Evolutionary conservation across 202 grass and related monocot species (phyloP), one percentile per base, ranked within the genome.

Genomic region (Panicum virgatum): DNA sequence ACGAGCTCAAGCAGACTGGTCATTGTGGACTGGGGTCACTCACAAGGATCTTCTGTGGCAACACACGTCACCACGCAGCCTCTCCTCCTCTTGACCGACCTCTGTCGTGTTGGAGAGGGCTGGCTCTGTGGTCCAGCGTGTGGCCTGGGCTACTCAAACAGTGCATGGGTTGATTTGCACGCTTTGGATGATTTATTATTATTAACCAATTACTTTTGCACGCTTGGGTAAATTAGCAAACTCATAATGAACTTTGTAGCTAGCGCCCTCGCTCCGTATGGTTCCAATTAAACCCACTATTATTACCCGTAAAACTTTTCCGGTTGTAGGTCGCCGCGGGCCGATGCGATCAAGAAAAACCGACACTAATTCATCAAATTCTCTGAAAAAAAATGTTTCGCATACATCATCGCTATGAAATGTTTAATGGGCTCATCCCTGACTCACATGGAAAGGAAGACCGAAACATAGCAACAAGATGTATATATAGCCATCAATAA

Each of bases 31-130:
- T 54, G 48, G 56, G 56, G 56, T 59, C 56, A 27, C 23, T 5
- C 54, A 12, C 22, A 22, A 38, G 62, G 62, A 79, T 79, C 77
- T 67, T 79, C 62, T 66, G 32, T 9, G 47, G 20, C 60, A 68
- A 9, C n/a, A n/a, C 18, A 7, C 4, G 7, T n/a, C n/a, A 5
- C 46, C 42, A n/a, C n/a, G n/a, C n/a, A n/a, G n/a, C n/a, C n/a
- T n/a, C n/a, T n/a, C n/a, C n/a, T n/a, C n/a, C n/a, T n/a, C n/a
- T n/a, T n/a, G n/a, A n/a, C n/a, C n/a, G n/a, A n/a, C n/a, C n/a
- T n/a, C n/a, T n/a, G n/a, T n/a, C n/a, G n/a, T n/a, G n/a, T n/a
- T 4, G 32, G 32, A 32, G 3, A 30, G 29, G 32, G 32, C 32
- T 3, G 32, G 4, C 32, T 32, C 32, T 32, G 32, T 32, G 32